Evolutionary conservation across 768 basidiomycete genomes (phyloP), one percentile per base, ranked within the genome.

Genomic region (Termitomyces sp.): DNA sequence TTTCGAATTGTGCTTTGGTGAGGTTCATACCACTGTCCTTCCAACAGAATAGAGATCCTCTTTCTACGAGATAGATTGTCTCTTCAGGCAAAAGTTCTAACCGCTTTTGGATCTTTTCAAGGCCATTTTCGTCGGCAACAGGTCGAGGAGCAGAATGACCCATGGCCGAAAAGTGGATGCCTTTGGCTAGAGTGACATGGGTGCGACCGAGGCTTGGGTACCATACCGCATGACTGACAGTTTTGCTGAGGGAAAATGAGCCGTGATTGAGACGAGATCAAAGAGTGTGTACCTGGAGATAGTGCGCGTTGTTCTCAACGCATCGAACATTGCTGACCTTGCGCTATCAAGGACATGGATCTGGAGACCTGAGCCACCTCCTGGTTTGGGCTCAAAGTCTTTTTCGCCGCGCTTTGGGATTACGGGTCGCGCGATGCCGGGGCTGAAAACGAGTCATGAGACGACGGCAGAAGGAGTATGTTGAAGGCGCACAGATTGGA

Each of bases 401-500:
- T 99, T 98, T 72, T 98, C 97, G 2, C 97, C 97, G 27, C 97
- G 84, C 70, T 92, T 95, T 6, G 97, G 97, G 51, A 99, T 95
- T 2, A 90, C 76, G 2, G 89, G 90, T 41, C 86, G 81, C 5
- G 73, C 67, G 36, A 72, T 65, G 27, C 69, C 68, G 55, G 77
- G 74, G 20, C 79, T 80, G 58, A 10, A 39, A 41, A 4, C 22
- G 56, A 51, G 20, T 53, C 29, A 62, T 36, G 66, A 55, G 55
- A 42, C 56, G 55, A 55, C 54, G 56, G 39, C 42, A 20, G 51
- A 44, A 53, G 34, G 46, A 34, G 22, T 36, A 6, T 16, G 20
- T 29, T 53, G 48, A 42, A 46, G 57, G 77, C 60, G 68, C 88
- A 76, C 43, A 92, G 72, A 68, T 85, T 92, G 22, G 89, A 85